Evolutionary conservation across 2,329 filamentous ascomycete genomes (phyloP).

Genomic region (Dactylella cylindrospora): DNA sequence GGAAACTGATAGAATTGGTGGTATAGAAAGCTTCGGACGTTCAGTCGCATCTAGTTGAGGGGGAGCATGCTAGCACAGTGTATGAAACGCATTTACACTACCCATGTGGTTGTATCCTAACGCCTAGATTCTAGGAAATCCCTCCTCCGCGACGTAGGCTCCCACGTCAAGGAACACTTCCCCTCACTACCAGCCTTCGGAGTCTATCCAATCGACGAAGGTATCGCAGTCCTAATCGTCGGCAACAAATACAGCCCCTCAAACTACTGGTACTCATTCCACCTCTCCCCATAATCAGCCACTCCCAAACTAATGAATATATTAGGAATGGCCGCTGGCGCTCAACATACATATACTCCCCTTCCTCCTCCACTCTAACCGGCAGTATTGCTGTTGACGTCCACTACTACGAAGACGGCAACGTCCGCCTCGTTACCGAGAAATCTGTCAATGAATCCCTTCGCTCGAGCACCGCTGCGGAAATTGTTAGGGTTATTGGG

Average conservation of each 20-base stretch:
- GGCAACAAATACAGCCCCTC: slow-evolving; percentile 97
- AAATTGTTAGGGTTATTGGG: slow-evolving; percentile 76
- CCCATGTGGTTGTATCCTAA: background rate
- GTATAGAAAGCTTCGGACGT: slow-evolving; percentile 74
- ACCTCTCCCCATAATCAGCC: background rate
- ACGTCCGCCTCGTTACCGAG: slow-evolving; percentile 87
- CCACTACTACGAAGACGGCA: slow-evolving; percentile 99
- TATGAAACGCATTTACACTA: slow-evolving; percentile 55
- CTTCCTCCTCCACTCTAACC: slow-evolving; percentile 67
- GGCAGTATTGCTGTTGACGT: slow-evolving; percentile 91
- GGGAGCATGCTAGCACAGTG: slow-evolving; percentile 75
- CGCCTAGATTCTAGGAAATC: slow-evolving; percentile 65
- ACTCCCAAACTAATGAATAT: slow-evolving; percentile 44
- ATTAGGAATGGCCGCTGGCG: slow-evolving; percentile 92
- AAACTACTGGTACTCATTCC: slow-evolving; percentile 77
- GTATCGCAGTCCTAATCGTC: slow-evolving; percentile 76
- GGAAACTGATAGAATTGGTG: slow-evolving; percentile 6
- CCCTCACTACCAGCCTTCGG: slow-evolving; percentile 72
- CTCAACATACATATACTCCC: slow-evolving; percentile 76
- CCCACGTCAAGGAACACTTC: slow-evolving; percentile 86
- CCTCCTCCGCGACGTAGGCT: slow-evolving; percentile 71
- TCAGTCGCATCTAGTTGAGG: slow-evolving; percentile 77
- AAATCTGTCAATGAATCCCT: slow-evolving; percentile 69
- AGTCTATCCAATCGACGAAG: slow-evolving; percentile 76
- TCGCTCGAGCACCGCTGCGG: slow-evolving; percentile 65